A percentile compares a stretch with the other conserved stretches of the same genome.
These are phyloP conservation scores for Serpula lacrymans DNA, from an alignment of 768 basidiomycete genomes.

Conservation along the genomic window DNA sequence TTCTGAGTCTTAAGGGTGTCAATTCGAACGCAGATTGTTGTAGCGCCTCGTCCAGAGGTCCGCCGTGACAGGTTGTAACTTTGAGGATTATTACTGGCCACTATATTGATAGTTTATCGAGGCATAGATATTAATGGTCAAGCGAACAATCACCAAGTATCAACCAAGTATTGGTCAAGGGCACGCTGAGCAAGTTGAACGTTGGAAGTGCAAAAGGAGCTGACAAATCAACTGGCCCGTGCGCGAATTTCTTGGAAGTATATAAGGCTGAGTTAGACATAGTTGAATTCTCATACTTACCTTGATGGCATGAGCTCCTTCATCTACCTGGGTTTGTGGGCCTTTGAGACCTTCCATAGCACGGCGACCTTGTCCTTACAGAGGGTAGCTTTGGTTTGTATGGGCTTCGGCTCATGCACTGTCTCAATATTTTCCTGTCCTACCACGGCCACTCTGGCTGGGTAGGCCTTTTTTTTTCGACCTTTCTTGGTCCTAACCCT, in stretches of 20 bases:
- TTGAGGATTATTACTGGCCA: too few species aligned
- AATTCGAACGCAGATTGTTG: too few species aligned
- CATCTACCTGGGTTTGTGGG: conserved; percentile 50
- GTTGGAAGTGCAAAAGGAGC: too few species aligned
- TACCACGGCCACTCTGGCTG: conserved; percentile 63
- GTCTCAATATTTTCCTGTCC: conserved; percentile 75
- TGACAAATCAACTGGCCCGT: conserved; percentile 19
- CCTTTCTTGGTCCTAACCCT: conserved; percentile 36
- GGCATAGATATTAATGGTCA: too few species aligned
- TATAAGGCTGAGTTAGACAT: conserved; percentile 19
- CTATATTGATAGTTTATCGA: too few species aligned
- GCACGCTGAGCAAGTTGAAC: too few species aligned
- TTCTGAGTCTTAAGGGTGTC: too few species aligned
- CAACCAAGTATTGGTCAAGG: too few species aligned
- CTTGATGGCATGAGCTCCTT: conserved; percentile 55
- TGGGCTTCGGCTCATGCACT: conserved; percentile 69
- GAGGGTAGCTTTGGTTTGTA: conserved; percentile 56
- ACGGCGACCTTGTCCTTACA: conserved; percentile 70
- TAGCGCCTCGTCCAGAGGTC: too few species aligned
- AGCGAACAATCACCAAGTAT: too few species aligned
- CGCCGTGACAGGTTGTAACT: too few species aligned
- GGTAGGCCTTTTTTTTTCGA: conserved; percentile 43
- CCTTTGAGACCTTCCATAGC: conserved; percentile 56
- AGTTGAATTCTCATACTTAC: conserved; percentile 45
- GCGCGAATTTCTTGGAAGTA: conserved; percentile 16